Evolutionary conservation across 192 early-diverging fungal genomes (phyloP).

Genomic region (Entophlyctis helioformis): DNA sequence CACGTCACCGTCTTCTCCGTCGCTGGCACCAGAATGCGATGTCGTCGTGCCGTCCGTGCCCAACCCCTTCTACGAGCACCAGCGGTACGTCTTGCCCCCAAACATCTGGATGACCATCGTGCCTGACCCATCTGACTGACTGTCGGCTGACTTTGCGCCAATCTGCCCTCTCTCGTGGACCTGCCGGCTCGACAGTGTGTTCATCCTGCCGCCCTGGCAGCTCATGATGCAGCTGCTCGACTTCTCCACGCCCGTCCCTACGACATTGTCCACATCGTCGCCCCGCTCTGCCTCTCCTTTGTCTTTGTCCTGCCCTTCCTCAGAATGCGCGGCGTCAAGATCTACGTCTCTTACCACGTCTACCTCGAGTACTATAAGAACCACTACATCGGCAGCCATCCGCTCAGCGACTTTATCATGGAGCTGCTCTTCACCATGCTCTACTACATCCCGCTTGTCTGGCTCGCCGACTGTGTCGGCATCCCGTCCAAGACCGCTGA

Average conservation of each 20-base stretch:
- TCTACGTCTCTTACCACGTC: constrained; percentile 45
- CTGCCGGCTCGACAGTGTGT: constrained; percentile 19
- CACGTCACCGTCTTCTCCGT: constrained; percentile 28
- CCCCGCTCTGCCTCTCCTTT: constrained; percentile 26
- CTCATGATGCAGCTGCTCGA: constrained; percentile 26
- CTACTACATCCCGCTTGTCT: constrained; percentile 33
- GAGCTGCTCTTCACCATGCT: constrained; percentile 19
- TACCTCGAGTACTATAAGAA: constrained; percentile 32
- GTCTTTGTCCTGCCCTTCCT: constrained; percentile 24
- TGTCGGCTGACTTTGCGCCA: no score
- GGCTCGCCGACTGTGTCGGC: constrained; percentile 31
- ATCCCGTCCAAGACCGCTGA: constrained; percentile 33
- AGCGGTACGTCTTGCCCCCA: constrained; percentile 27
- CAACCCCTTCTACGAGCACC: constrained; percentile 28
- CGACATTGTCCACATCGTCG: constrained; percentile 34
- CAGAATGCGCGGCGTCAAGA: constrained; percentile 21
- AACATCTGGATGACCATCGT: no score
- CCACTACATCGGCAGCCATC: constrained; percentile 20
- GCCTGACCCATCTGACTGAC: no score
- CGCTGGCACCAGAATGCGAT: constrained; percentile 27
- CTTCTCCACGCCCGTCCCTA: constrained; percentile 21
- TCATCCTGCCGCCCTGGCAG: constrained; percentile 24
- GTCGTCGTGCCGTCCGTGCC: constrained; percentile 17
- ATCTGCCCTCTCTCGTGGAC: no score
- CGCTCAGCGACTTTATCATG: constrained; percentile 18